These are phyloP conservation scores for Emydomyces testavorans DNA, from an alignment of 2,329 filamentous ascomycete genomes.

Conservation along the genomic window DNA sequence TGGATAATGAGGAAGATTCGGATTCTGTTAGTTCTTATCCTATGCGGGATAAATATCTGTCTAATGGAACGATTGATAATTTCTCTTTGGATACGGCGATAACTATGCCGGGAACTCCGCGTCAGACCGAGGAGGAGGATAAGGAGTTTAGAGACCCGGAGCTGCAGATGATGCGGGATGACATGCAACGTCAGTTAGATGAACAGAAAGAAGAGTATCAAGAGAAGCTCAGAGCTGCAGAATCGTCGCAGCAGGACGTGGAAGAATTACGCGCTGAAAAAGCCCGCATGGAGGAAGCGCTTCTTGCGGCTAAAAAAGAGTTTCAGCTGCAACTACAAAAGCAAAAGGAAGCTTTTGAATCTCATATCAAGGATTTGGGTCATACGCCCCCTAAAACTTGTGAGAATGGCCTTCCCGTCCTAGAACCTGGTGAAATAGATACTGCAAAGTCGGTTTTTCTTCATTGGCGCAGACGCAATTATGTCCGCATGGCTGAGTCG, in stretches of 20 bases:
- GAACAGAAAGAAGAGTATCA: conserved; percentile 74
- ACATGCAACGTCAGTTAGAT: conserved; percentile 72
- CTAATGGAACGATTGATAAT: conserved; percentile 86
- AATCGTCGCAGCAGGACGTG: conserved; percentile 62
- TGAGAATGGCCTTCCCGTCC: conserved; percentile 35
- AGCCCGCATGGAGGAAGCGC: conserved; percentile 67
- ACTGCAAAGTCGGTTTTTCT: conserved; percentile 55
- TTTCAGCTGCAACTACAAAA: conserved; percentile 77
- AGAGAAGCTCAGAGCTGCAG: conserved; percentile 62
- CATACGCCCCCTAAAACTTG: conserved; percentile 43
- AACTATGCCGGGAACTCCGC: conserved; percentile 88
- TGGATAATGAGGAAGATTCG: conserved; percentile 59
- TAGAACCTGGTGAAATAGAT: conserved; percentile 61
- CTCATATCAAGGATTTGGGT: conserved; percentile 66
- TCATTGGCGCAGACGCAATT: conserved; percentile 74
- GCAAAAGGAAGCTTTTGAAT: conserved; percentile 75
- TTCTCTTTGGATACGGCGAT: conserved; percentile 89
- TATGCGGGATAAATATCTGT: conserved; percentile 87
- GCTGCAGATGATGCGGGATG: conserved; percentile 62
- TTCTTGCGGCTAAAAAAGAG: conserved; percentile 68
- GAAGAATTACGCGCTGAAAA: conserved; percentile 79
- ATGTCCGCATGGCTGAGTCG: conserved; percentile 86
- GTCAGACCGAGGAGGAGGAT: conserved; percentile 60
- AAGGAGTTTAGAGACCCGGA: conserved; percentile 43
- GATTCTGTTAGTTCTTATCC: conserved; percentile 84